Evolutionary conservation across 495 filamentous ascomycete species (phyloP), one percentile per base, ranked within the genome.

Genomic region (Acidiella bohemica): DNA sequence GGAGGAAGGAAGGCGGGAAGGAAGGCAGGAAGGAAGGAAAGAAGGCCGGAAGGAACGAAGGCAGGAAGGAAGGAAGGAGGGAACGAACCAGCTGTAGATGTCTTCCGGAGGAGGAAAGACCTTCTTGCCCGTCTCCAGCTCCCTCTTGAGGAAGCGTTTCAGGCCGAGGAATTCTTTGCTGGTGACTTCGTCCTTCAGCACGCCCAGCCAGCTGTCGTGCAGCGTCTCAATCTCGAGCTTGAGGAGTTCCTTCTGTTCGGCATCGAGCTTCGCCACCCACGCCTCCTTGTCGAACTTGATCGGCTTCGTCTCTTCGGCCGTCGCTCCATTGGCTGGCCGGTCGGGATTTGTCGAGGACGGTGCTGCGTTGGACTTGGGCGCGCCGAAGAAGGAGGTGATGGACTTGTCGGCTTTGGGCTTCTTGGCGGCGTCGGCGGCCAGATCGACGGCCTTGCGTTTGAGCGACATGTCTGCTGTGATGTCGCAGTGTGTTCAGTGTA

Each of bases 11-110:
- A n/a, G n/a, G n/a, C n/a, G n/a, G n/a, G n/a, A n/a, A n/a, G n/a
- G n/a, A n/a, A n/a, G n/a, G n/a, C n/a, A n/a, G n/a, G n/a, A n/a
- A n/a, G n/a, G n/a, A n/a, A n/a, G n/a, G n/a, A n/a, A n/a, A n/a
- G n/a, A n/a, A n/a, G n/a, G n/a, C n/a, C n/a, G n/a, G n/a, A n/a
- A n/a, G n/a, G n/a, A n/a, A n/a, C n/a, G n/a, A n/a, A n/a, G n/a
- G n/a, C n/a, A n/a, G n/a, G n/a, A n/a, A n/a, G n/a, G n/a, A n/a
- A n/a, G n/a, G n/a, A n/a, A n/a, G n/a, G n/a, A n/a, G n/a, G n/a
- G n/a, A n/a, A n/a, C n/a, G n/a, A n/a, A n/a, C 90, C 90, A 97
- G 36, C 79, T 82, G 59, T 97, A 97, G n/a, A 97, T 73, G 58
- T 97, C 88, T 43, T 80, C 70, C 33, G 70, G 64, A 0, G 86